These are phyloP conservation scores for Amauroascus niger DNA, from an alignment of 2,329 filamentous ascomycete species.

Conservation along the genomic window DNA sequence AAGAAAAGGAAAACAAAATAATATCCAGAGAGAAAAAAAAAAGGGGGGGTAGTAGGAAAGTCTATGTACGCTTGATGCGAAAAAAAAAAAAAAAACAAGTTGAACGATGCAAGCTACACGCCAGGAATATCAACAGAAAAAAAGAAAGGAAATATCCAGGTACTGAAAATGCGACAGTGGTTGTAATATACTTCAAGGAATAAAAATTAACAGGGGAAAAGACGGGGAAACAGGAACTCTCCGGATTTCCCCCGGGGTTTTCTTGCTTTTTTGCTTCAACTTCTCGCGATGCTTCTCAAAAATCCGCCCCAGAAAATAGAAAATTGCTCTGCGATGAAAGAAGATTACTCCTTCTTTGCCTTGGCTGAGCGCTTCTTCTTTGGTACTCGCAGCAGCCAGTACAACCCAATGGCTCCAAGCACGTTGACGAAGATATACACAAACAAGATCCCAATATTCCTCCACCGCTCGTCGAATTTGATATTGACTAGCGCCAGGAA, in stretches of 20 bases:
- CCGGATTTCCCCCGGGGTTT: neutral
- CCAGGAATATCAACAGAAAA: neutral
- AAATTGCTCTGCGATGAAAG: neutral
- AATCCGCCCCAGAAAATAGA: neutral
- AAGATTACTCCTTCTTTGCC: constrained; percentile 14
- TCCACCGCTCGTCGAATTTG: constrained; percentile 47
- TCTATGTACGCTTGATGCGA: neutral
- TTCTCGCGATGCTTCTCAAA: neutral
- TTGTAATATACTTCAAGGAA: neutral
- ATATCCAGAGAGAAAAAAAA: neutral
- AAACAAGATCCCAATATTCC: constrained; percentile 63
- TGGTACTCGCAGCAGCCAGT: constrained; percentile 53
- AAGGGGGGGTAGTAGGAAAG: neutral
- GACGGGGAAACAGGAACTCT: neutral
- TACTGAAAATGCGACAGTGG: neutral
- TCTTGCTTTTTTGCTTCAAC: neutral
- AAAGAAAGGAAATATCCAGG: neutral
- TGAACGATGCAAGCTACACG: neutral
- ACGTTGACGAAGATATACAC: constrained; percentile 58
- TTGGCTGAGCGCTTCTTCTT: constrained; percentile 23
- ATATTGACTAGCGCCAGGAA: constrained; percentile 39
- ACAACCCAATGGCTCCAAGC: constrained; percentile 47
- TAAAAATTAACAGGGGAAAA: neutral
- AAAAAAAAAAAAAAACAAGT: neutral
- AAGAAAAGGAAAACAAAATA: neutral